These are phyloP conservation scores for Malassezia psittaci DNA, from an alignment of 1,284 basidiomycete species.

Conservation along the genomic window DNA sequence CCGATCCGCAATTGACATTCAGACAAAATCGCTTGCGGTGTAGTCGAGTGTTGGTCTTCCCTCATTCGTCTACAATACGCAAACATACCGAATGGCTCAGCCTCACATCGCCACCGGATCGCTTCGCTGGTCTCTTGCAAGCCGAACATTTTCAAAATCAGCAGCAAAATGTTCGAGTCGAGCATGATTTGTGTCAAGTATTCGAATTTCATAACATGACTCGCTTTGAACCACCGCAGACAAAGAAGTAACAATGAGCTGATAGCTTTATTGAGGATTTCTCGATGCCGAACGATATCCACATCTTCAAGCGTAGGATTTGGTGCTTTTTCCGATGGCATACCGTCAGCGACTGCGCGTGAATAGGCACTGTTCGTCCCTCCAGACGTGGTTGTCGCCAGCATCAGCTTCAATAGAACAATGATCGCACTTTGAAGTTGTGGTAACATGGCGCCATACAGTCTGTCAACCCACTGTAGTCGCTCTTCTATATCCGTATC, in stretches of 20 bases:
- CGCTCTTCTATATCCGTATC: constrained; percentile 18
- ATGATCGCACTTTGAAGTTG: constrained; percentile 43
- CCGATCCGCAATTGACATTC: constrained; percentile 26
- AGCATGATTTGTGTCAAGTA: constrained; percentile 86
- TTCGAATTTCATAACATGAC: constrained; percentile 90
- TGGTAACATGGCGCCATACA: constrained; percentile 37
- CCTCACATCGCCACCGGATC: constrained; percentile 78
- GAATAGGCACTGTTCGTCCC: constrained; percentile 39
- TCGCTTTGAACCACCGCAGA: constrained; percentile 94
- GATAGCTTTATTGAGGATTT: constrained; percentile 93
- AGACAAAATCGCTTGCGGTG: constrained; percentile 15
- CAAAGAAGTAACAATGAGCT: constrained; percentile 83
- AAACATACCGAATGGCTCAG: constrained; percentile 75
- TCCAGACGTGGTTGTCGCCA: constrained; percentile 42
- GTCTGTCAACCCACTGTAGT: constrained; percentile 34
- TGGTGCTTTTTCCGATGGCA: constrained; percentile 50
- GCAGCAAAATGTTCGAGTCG: constrained; percentile 84
- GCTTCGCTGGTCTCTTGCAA: constrained; percentile 76
- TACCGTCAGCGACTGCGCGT: constrained; percentile 39
- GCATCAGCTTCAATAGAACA: constrained; percentile 42
- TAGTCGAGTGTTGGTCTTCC: constrained; percentile 43
- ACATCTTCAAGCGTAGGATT: constrained; percentile 83
- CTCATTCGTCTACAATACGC: constrained; percentile 70
- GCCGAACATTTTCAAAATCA: constrained; percentile 96
- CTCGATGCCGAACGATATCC: constrained; percentile 86